phyloP scores from a whole-genome alignment of 345 rosid species.

The Boechera divaricarpa region DNA sequence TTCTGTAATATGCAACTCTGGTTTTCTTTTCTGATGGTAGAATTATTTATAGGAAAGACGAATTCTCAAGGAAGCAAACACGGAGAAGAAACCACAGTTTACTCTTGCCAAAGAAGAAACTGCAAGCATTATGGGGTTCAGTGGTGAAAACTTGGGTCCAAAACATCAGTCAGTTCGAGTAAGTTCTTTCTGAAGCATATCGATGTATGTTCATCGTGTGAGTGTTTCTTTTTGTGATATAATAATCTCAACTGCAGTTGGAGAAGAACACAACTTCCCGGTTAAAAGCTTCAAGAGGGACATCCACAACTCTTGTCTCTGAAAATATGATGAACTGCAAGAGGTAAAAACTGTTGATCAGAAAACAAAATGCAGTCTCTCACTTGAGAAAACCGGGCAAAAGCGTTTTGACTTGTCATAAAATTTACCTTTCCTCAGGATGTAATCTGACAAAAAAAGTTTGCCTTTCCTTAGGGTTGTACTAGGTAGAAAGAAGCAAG shows the following conservation, averaged over 20 bases:
- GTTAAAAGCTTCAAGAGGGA: slow-evolving; percentile 44
- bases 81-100: slow-evolving; percentile 63
- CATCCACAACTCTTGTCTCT: slow-evolving; percentile 30
- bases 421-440: not conserved
- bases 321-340: not conserved
- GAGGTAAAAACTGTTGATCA: slow-evolving; percentile 43
- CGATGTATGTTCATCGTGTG: not conserved
- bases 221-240: slow-evolving; percentile 1
- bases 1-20: slow-evolving; percentile 7
- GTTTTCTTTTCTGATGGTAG: slow-evolving; percentile 20
- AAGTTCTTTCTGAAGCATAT: slow-evolving; percentile 39
- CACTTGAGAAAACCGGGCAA: slow-evolving; percentile 42
- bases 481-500: slow-evolving; percentile 43
- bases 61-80: slow-evolving; percentile 78
- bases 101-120: slow-evolving; percentile 52
- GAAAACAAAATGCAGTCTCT: slow-evolving; percentile 42
- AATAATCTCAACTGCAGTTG: slow-evolving; percentile 27
- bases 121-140: slow-evolving; percentile 19
- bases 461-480: slow-evolving; percentile 48
- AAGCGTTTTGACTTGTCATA: not conserved
- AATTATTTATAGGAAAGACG: slow-evolving; percentile 61
- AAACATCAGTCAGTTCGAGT: slow-evolving; percentile 52
- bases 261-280: slow-evolving; percentile 33
- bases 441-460: not conserved
- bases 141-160: slow-evolving; percentile 45